Base-by-base conservation (phyloP, 192 early-diverging fungal genomes). In the Endogone sp. region DNA sequence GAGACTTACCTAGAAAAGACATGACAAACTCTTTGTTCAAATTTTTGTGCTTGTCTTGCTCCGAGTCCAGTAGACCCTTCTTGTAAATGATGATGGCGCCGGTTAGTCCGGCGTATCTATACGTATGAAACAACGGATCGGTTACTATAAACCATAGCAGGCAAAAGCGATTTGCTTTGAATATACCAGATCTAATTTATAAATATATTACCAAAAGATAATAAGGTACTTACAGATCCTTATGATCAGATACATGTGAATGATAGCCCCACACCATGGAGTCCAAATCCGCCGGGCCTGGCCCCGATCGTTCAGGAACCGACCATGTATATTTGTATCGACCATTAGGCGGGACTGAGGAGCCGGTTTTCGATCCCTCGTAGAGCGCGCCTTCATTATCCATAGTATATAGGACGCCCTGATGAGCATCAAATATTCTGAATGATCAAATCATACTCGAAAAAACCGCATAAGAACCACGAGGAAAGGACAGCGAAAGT, bases 31-130 rank as follows among this genome's bases (percentile, higher is more conserved):
- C 37, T 16, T 49, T 16, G 9, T 49, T 16, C 9, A 49, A 49
- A 16, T 49, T 49, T 49, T 49, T 49, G 37, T 23, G 59, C 22
- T 28, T 60, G 37, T 49, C 16, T 49, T 49, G 37, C 22, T 6
- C 22, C 22, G 59, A 9, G 22, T 28, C 59, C 22, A 60, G 27
- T 10, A 28, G 22, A 0, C 59, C 59, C 21, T 60, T 28, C 21
- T 60, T 60, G 59, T 60, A 60, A 10, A 60, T 28, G 59, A 60
- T 28, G 59, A 60, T 60, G 27, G 59, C 24, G 21, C 59, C 59
- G 24, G 27, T 28, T 10, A 60, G 22, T 8, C 59, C 59, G 10
- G 59, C 59, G 27, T 60, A 26, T 22, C 59, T 60, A 1, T 28
- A 60, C 10, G 22, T 28, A 28, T 60, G 9, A 44, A 44, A 44